Conservation (phyloP, 108 stramenopile species). For the Skeletonema costatum region DNA sequence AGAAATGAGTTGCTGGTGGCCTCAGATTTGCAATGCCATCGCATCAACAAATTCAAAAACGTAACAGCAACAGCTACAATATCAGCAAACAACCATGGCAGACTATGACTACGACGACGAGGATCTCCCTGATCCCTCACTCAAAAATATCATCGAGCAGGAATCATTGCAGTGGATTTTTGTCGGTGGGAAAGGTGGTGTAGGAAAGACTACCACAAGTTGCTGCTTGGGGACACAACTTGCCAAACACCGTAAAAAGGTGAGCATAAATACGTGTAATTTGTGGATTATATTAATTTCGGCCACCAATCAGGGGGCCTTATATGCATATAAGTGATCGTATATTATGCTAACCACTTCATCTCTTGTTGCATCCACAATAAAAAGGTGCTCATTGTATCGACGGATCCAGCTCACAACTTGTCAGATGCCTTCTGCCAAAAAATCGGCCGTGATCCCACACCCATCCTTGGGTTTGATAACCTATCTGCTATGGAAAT, state of each 20-base stretch:
- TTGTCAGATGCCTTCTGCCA: constrained; percentile 98
- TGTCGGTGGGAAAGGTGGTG: constrained; percentile 99
- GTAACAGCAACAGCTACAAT: too few species aligned
- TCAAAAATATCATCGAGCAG: constrained; percentile 96
- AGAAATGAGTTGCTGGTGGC: neutral
- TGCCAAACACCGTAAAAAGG: constrained; percentile 85
- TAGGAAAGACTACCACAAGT: constrained; percentile 98
- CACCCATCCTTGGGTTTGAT: constrained; percentile 95
- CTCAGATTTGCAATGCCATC: neutral
- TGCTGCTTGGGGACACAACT: constrained; percentile 95
- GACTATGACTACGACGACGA: constrained; percentile 68
- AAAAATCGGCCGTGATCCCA: constrained; percentile 98
- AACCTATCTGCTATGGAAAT: constrained; percentile 98
- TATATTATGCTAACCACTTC: neutral
- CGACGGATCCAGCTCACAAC: constrained; percentile 99
- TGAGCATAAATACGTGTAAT: constrained; percentile 21
- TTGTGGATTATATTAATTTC: constrained; percentile 13
- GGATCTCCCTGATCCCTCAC: constrained; percentile 86
- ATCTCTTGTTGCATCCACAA: neutral
- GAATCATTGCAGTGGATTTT: constrained; percentile 98
- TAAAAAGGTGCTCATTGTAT: constrained; percentile 88
- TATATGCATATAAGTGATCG: neutral
- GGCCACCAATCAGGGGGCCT: neutral
- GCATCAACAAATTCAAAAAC: too few species aligned
- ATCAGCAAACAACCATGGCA: constrained; percentile 27